These are phyloP conservation scores for Naematelia aurantialba DNA, from an alignment of 768 basidiomycete species.

Conservation along the genomic window DNA sequence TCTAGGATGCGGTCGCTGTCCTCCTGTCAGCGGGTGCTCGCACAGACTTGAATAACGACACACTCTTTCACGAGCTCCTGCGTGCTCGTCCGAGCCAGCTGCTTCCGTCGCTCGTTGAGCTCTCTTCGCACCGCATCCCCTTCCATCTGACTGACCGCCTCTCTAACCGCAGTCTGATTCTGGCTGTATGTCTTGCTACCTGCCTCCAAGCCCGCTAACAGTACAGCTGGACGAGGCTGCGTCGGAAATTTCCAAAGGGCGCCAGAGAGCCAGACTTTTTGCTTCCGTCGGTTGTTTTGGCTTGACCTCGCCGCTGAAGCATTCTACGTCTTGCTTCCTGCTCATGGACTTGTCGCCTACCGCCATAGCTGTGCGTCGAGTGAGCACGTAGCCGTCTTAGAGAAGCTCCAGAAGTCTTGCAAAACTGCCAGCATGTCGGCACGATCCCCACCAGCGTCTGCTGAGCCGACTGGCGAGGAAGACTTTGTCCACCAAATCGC, in stretches of 20 bases:
- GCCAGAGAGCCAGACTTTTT: background rate
- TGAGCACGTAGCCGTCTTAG: too few species aligned
- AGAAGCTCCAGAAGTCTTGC: too few species aligned
- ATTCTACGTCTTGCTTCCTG: background rate
- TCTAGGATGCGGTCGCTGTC: too few species aligned
- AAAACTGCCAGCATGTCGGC: slow-evolving; percentile 23
- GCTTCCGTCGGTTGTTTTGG: background rate
- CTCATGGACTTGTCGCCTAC: background rate
- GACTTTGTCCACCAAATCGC: slow-evolving; percentile 49
- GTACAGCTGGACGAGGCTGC: background rate
- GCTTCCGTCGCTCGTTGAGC: background rate
- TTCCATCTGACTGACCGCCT: background rate
- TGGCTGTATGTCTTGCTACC: background rate
- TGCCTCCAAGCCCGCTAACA: background rate
- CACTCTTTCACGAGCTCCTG: background rate
- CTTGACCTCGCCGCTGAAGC: background rate
- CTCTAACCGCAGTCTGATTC: background rate
- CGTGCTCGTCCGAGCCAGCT: background rate
- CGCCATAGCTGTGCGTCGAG: background rate
- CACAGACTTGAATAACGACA: too few species aligned
- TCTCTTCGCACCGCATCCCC: background rate
- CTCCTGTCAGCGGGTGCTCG: too few species aligned
- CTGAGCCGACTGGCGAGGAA: slow-evolving; percentile 17
- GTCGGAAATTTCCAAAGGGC: background rate
- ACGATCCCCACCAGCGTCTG: slow-evolving; percentile 12